Base-by-base conservation (phyloP, 2,329 filamentous ascomycete species). In the Neoarthrinium moseri region DNA sequence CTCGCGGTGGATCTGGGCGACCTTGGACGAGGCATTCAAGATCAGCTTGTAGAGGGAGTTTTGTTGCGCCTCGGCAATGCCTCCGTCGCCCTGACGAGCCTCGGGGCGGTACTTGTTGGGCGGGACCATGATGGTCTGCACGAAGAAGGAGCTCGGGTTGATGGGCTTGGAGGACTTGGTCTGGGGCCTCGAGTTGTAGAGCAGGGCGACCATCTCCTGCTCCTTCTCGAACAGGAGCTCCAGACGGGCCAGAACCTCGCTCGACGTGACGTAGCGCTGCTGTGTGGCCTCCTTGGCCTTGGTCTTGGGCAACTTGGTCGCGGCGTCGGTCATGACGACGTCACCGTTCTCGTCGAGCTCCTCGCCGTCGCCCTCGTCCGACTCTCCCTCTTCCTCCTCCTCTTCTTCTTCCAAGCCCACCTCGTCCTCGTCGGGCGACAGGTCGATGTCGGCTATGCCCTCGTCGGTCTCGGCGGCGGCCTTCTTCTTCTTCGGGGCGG, bases 21-120 rank as follows among this genome's bases (percentile, higher is more conserved):
- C 85, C 38, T 74, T 78, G 39, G 87, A 83, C 53, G 87, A 91
- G 17, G 82, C 77, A 51, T 83, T 84, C 30, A 99, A 71, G 47
- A 99, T 92, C 51, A 81, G 78, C 63, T 91, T 95, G 71, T 96
- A 96, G 0, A 92, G 80, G 1, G 78, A 81, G 66, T 99, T 99
- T 64, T 95, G 89, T 56, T 91, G 84, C 3, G 89, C 86, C 65
- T 99, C 94, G 21, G 90, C 82, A 52, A 97, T 87, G 45, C 91
- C 84, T 34, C 86, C 84, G 27, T 86, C 81, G 35, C 90, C 89
- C 23, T 89, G 91, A 49, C 83, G 80, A 8, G 91, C 89, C 63
- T 95, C 90, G 11, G 94, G 91, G 32, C 94, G 84, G 65, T 87
- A 99, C 57, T 85, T 87, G 64, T 96, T 99, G 2, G 94, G 94